Base-by-base conservation (phyloP, 805 yeast species). In the Candida easanensis region DNA sequence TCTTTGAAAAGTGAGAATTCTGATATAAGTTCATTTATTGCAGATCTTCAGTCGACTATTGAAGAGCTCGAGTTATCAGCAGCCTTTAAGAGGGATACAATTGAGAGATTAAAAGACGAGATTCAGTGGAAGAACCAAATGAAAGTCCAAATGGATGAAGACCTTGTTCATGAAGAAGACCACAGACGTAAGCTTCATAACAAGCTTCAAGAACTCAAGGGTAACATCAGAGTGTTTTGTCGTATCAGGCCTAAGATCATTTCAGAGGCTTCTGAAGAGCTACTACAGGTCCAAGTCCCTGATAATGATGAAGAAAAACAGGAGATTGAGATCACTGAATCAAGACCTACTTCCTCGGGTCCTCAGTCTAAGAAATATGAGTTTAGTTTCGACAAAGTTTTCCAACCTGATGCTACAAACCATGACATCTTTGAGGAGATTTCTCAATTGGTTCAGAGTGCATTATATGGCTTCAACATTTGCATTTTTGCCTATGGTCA, bases 401-500 rank as follows among this genome's bases (percentile, higher is more conserved):
- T 93, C 56, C 73, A 70, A 25, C 72, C 74, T 40, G 50, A 54
- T 1, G 63, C 74, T 9, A 57, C 74, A 2, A 91, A 91, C 58
- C 52, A 50, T 1, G 83, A 77, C 20, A 76, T 93, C 0, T 93
- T 89, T 63, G 83, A 79, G 23, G 99, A 91, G 56, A 76, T 91
- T 1, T 82, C 93, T 2, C 96, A 89, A 61, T 64, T 91, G 18
- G 80, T 91, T 2, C 96, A 88, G 61, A 88, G 76, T 68, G 80
- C 95, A 1, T 62, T 90, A 13, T 95, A 91, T 63, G 99, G 99
- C 0, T 81, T 73, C 57, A 88, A 88, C 53, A 96, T 89, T 3
- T 89, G 97, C 62, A 87, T 93, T 2, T 88, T 91, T 68, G 96
- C 98, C 0, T 91, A 93, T 61, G 99, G 99, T 1, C 99, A 91